Percentiles rank a stretch among this genome's conserved stretches.
These are phyloP conservation scores for Tylopilus intermedius DNA, from an alignment of 768 basidiomycete genomes.

Conservation along the genomic window DNA sequence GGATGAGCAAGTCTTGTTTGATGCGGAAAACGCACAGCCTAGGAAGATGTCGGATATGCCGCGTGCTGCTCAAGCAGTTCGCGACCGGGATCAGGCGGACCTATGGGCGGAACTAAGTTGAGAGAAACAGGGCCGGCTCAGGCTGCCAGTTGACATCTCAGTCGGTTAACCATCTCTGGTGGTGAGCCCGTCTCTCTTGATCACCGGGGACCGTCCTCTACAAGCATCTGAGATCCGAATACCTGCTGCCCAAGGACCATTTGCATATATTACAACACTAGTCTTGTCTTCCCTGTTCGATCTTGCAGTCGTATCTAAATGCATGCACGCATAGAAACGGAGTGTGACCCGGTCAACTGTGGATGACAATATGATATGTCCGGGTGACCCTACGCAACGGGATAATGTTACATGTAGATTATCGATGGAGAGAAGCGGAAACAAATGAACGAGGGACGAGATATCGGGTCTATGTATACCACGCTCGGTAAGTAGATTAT, in stretches of 20 bases:
- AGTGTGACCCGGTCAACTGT: neutral
- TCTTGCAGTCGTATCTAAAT: neutral
- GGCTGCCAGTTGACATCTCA: neutral
- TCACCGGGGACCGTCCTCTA: neutral
- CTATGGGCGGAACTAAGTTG: conserved; percentile 66
- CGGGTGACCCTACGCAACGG: neutral
- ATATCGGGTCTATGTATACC: neutral
- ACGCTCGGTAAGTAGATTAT: conserved; percentile 7
- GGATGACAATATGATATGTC: neutral
- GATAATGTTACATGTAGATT: conserved; percentile 27
- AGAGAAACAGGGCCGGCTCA: conserved; percentile 6
- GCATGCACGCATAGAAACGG: neutral
- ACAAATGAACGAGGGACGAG: neutral
- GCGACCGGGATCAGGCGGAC: conserved; percentile 60
- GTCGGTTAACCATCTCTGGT: neutral
- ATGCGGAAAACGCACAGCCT: conserved; percentile 39
- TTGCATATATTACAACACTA: neutral
- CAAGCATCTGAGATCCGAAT: neutral
- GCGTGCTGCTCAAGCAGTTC: conserved; percentile 47
- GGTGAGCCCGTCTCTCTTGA: neutral
- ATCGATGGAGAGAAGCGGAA: conserved; percentile 13
- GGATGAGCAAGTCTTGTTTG: conserved; percentile 59
- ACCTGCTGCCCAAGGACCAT: neutral
- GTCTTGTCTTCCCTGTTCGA: neutral
- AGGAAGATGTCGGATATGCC: conserved; percentile 52